Evolutionary conservation across 768 basidiomycete genomes (phyloP).

Genomic region (Leccinum rimulosum): DNA sequence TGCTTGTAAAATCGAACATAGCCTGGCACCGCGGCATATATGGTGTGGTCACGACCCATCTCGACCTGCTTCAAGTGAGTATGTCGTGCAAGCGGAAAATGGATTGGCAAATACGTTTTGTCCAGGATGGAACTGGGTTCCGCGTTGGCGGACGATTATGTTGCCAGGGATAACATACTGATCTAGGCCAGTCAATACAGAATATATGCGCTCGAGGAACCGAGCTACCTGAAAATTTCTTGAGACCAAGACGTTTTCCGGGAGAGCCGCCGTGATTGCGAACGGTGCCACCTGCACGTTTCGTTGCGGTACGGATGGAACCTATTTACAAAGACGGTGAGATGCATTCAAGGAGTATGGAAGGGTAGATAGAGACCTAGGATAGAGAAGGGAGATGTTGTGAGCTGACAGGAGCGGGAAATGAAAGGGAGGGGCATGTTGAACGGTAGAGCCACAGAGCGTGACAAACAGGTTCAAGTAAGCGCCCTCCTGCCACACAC

Average conservation of each 20-base stretch:
- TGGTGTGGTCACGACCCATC: slow-evolving; percentile 91
- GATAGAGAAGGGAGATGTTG: slow-evolving; percentile 49
- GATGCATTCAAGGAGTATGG: not conserved
- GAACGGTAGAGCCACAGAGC: slow-evolving; percentile 11
- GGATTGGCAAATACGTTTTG: slow-evolving; percentile 68
- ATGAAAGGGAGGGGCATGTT: slow-evolving; percentile 34
- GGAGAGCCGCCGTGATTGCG: slow-evolving; percentile 92
- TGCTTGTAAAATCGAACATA: slow-evolving; percentile 92
- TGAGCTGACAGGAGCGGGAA: slow-evolving; percentile 39
- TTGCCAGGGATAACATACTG: slow-evolving; percentile 91
- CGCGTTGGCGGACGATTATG: slow-evolving; percentile 94
- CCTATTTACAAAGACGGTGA: slow-evolving; percentile 33
- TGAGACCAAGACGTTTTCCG: slow-evolving; percentile 91
- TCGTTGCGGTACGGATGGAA: slow-evolving; percentile 90
- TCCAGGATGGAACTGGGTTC: slow-evolving; percentile 89
- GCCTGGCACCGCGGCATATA: slow-evolving; percentile 88
- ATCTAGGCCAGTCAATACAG: slow-evolving; percentile 47
- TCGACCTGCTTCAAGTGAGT: slow-evolving; percentile 56
- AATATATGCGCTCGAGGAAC: not conserved
- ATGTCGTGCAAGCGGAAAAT: not conserved
- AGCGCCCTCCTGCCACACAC: not conserved
- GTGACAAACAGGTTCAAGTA: slow-evolving; percentile 7
- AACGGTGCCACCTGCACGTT: slow-evolving; percentile 92
- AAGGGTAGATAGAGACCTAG: slow-evolving; percentile 25
- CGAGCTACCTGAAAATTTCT: slow-evolving; percentile 87